Conservation (phyloP, 164 flowering plant species). For the Macadamia integrifolia region DNA sequence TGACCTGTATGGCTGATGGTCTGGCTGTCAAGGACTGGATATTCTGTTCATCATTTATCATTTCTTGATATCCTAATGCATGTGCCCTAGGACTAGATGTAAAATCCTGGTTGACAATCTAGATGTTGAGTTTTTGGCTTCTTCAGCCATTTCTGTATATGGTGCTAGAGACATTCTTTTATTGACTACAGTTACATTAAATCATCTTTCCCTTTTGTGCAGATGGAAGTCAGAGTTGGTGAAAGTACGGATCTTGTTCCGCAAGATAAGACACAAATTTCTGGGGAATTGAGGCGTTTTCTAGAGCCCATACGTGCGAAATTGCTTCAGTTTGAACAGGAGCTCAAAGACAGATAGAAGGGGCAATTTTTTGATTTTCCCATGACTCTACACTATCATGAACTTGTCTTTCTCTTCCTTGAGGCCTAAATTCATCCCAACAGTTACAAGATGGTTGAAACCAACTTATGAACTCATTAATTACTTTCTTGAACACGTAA, state of each 20-base stretch:
- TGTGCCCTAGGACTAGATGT: no score
- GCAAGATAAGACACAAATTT: conserved; percentile 42
- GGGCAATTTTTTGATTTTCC: not conserved
- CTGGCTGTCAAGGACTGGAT: no score
- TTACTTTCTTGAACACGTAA: not conserved
- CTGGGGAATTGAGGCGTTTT: conserved; percentile 58
- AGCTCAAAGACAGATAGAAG: conserved; percentile 69
- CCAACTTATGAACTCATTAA: not conserved
- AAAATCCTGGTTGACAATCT: no score
- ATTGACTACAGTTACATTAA: not conserved
- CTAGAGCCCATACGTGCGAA: conserved; percentile 73
- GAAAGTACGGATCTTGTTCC: conserved; percentile 57
- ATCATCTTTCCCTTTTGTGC: conserved; percentile 12
- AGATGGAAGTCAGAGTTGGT: conserved; percentile 57
- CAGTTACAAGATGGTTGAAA: no score
- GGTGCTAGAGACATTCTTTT: no score
- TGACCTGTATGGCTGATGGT: no score
- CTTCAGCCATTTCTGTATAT: no score
- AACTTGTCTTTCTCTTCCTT: not conserved
- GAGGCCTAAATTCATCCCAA: no score
- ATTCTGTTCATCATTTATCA: no score
- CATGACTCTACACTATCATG: not conserved
- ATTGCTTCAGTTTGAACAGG: conserved; percentile 67
- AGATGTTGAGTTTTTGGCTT: no score
- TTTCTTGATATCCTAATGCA: no score